Percentiles rank a stretch among this genome's conserved stretches.
Conservation (phyloP, 345 rosid genomes). For the Passiflora organensis region DNA sequence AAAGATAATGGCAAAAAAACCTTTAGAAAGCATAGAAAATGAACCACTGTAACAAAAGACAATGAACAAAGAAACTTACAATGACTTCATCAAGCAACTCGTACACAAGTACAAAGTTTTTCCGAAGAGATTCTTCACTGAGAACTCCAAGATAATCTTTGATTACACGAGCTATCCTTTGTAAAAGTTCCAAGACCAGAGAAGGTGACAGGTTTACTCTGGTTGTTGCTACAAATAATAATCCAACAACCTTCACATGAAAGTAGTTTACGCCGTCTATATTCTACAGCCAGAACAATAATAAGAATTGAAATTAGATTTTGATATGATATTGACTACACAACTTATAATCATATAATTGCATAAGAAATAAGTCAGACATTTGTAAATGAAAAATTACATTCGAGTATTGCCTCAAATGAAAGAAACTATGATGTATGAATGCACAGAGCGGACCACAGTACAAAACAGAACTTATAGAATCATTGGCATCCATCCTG, state of each 20-base stretch:
- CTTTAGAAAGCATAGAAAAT: neutral
- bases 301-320: slow-evolving; percentile 1
- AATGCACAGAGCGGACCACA: too few relatives aligned
- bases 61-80: slow-evolving; percentile 44
- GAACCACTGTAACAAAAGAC: neutral
- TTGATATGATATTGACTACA: slow-evolving; percentile 1
- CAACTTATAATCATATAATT: neutral
- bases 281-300: slow-evolving; percentile 38
- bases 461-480: too few relatives aligned
- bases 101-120: slow-evolving; percentile 90
- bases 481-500: too few relatives aligned
- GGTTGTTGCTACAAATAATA: slow-evolving; percentile 90
- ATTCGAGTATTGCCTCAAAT: neutral
- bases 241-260: slow-evolving; percentile 92
- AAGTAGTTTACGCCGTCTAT: slow-evolving; percentile 97
- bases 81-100: slow-evolving; percentile 97
- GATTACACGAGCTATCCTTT: slow-evolving; percentile 93
- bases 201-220: slow-evolving; percentile 90
- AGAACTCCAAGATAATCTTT: slow-evolving; percentile 95
- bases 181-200: slow-evolving; percentile 92
- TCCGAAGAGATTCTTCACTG: slow-evolving; percentile 89
- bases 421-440: too few relatives aligned
- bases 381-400: neutral
- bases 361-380: too few relatives aligned
- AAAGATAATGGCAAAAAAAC: neutral